phyloP scores from a whole-genome alignment of 208 protist species.

The Trypanosoma boissoni region DNA sequence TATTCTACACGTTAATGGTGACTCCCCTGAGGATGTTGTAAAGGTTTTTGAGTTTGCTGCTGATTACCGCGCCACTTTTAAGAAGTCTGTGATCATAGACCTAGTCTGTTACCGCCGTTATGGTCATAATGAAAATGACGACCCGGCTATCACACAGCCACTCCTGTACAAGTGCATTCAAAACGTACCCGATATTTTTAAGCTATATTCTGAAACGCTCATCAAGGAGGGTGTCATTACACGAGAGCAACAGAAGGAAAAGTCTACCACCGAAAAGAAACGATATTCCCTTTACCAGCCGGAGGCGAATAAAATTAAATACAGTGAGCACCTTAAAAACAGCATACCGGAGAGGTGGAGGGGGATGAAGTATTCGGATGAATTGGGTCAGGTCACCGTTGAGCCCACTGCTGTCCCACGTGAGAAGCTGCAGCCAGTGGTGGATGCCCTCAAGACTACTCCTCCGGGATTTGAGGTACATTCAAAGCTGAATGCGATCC shows the following conservation, averaged over 20 bases:
- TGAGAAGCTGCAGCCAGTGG: conserved; percentile 48
- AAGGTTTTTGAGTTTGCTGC: conserved; percentile 91
- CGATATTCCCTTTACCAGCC: conserved; percentile 76
- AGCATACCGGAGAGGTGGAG: conserved; percentile 68
- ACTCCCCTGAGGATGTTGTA: conserved; percentile 94
- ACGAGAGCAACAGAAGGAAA: conserved; percentile 54
- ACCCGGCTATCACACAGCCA: conserved; percentile 98
- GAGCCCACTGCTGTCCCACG: conserved; percentile 68
- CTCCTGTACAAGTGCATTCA: conserved; percentile 95
- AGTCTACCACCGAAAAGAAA: conserved; percentile 72
- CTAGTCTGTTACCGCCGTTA: conserved; percentile 96
- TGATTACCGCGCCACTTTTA: conserved; percentile 92
- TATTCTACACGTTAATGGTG: conserved; percentile 98
- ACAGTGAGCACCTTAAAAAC: conserved; percentile 79
- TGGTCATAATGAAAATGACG: conserved; percentile 98
- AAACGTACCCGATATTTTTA: conserved; percentile 82
- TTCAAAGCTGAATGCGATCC: conserved; percentile 71
- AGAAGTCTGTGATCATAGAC: conserved; percentile 96
- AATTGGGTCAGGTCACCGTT: conserved; percentile 55
- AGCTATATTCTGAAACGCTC: conserved; percentile 75
- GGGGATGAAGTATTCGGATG: conserved; percentile 79
- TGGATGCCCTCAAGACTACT: conserved; percentile 51
- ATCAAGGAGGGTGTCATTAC: conserved; percentile 80
- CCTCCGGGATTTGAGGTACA: conserved; percentile 86
- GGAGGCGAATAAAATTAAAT: conserved; percentile 59